Percentiles rank a stretch among this genome's conserved stretches.
Evolutionary conservation across 257 asterid species (phyloP).

Genomic region (Lycium ferocissimum): DNA sequence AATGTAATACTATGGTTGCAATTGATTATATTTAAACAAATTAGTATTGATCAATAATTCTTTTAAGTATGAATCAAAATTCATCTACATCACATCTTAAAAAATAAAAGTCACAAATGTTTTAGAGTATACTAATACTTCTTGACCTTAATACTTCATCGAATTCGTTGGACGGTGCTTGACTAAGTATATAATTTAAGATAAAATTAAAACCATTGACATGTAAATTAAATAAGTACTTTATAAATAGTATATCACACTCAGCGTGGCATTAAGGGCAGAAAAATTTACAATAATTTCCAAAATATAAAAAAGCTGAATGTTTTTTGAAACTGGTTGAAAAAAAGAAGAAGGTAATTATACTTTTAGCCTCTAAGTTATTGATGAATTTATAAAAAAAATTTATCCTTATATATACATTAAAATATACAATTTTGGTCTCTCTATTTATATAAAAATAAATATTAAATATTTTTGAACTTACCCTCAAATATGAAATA

Average conservation of each 20-base stretch:
- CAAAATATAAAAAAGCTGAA: not conserved
- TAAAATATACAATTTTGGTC: not conserved
- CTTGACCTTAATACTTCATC: slow-evolving; percentile 1
- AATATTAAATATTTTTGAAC: not conserved
- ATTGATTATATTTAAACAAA: too few relatives aligned
- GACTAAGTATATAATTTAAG: not conserved
- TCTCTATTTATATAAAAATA: not conserved
- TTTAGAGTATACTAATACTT: not conserved
- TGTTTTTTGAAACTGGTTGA: not conserved
- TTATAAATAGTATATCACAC: not conserved
- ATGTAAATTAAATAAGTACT: not conserved
- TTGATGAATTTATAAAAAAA: not conserved
- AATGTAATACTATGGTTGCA: too few relatives aligned
- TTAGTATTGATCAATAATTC: too few relatives aligned
- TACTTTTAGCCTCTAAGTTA: not conserved
- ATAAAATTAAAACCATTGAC: not conserved
- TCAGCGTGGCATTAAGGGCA: not conserved
- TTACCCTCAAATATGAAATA: not conserved
- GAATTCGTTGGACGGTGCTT: slow-evolving; percentile 7
- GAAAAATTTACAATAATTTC: not conserved
- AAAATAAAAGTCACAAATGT: not conserved
- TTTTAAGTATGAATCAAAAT: not conserved
- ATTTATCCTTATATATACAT: not conserved
- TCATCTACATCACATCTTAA: not conserved
- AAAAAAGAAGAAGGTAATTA: not conserved